These are phyloP conservation scores for Fusarium sp. DNA, from an alignment of 2,329 filamentous ascomycete genomes.

Conservation along the genomic window DNA sequence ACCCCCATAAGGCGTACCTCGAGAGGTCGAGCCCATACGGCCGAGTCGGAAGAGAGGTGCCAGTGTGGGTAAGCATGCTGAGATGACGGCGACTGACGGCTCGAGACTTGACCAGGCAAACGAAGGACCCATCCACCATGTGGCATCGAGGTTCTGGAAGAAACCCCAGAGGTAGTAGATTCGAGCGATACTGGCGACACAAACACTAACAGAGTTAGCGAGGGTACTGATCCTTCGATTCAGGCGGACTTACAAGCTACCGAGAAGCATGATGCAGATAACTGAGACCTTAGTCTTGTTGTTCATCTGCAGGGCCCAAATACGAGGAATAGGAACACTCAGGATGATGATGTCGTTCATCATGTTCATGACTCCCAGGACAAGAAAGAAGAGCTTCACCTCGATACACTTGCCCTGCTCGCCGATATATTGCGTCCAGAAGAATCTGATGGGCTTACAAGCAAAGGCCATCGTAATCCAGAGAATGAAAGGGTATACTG, in stretches of 20 bases:
- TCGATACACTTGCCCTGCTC: constrained; percentile 3
- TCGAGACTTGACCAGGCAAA: constrained; percentile 25
- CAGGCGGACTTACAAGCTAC: constrained; percentile 6
- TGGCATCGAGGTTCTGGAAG: constrained; percentile 14
- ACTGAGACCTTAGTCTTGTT: constrained; percentile 18
- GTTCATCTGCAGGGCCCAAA: constrained; percentile 20
- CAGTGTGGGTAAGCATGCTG: background rate
- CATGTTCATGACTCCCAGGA: constrained; percentile 23
- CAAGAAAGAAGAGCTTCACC: constrained; percentile 9
- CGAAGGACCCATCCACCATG: constrained; percentile 19
- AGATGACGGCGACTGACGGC: constrained; percentile 5
- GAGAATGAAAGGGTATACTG: constrained; percentile 6
- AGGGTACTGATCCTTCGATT: background rate
- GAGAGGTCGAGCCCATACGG: background rate
- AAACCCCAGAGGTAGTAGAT: constrained; percentile 24
- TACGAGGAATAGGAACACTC: constrained; percentile 14
- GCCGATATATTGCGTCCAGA: constrained; percentile 19
- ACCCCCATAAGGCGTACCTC: constrained; percentile 8
- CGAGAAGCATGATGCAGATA: constrained; percentile 21
- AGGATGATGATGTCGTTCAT: constrained; percentile 16
- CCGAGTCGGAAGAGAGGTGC: constrained; percentile 13
- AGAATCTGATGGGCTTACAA: constrained; percentile 6
- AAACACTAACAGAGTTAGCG: background rate
- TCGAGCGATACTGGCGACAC: constrained; percentile 7
- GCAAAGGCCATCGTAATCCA: constrained; percentile 23